Conservation (phyloP, 805 yeast species). For the Yarrowia phangngaensis region DNA sequence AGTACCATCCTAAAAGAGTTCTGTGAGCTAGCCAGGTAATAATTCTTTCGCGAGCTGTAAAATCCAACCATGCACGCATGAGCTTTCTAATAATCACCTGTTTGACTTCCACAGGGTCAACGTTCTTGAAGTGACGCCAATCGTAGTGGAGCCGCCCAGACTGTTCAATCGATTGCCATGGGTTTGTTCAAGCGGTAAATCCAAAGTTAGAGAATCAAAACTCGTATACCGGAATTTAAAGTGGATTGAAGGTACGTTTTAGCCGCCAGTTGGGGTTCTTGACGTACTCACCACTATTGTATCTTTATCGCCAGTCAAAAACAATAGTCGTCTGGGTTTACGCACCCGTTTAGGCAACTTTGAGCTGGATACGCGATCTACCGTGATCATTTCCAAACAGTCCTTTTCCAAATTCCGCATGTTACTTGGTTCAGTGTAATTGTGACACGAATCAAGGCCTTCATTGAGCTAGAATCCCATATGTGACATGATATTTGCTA, state of each 20-base stretch:
- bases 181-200: slow-evolving; percentile 8
- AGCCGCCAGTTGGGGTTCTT: too few species aligned
- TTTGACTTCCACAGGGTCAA: slow-evolving; percentile 41
- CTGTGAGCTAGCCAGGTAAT: slow-evolving; percentile 51
- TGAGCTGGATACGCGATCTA: too few species aligned
- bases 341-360: too few species aligned
- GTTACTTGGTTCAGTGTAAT: too few species aligned
- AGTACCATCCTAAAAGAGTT: slow-evolving; percentile 48
- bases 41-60: slow-evolving; percentile 45
- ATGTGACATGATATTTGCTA: slow-evolving; percentile 45
- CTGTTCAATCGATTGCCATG: background rate
- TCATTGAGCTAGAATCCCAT: too few species aligned
- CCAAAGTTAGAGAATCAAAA: background rate
- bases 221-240: background rate
- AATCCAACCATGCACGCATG: slow-evolving; percentile 47
- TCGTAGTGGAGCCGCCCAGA: slow-evolving; percentile 45
- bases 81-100: slow-evolving; percentile 48
- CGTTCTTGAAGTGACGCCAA: slow-evolving; percentile 59
- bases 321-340: background rate
- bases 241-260: too few species aligned
- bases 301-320: background rate
- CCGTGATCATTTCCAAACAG: too few species aligned
- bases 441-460: too few species aligned
- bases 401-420: too few species aligned
- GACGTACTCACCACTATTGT: too few species aligned